A percentile compares a stretch with the other conserved stretches of the same genome.
Evolutionary conservation across 2,329 filamentous ascomycete genomes (phyloP).

Genomic region (Penicillium sclerotiorum): DNA sequence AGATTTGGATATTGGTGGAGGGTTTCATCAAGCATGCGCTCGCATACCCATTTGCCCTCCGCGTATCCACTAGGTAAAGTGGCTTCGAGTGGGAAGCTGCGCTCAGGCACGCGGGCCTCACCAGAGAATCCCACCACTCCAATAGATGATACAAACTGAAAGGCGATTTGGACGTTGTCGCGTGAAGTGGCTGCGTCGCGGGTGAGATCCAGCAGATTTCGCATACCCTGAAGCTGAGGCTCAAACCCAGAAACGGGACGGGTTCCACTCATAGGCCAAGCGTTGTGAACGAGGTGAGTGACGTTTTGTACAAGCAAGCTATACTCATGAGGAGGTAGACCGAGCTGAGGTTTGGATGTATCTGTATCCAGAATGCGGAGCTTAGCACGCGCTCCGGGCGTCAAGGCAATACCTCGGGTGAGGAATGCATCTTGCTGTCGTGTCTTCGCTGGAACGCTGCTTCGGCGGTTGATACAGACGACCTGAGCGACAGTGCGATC

Average conservation of each 20-base stretch:
- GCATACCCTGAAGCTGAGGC: constrained; percentile 15
- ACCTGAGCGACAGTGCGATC: constrained; percentile 26
- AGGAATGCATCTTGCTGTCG: neutral
- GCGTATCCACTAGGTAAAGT: constrained; percentile 53
- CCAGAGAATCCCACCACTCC: constrained; percentile 41
- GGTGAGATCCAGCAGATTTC: constrained; percentile 21
- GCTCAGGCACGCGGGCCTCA: constrained; percentile 47
- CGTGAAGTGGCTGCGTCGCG: constrained; percentile 1
- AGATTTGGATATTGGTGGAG: constrained; percentile 45
- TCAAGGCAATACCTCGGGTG: neutral
- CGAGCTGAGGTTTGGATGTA: constrained; percentile 38
- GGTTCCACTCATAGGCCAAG: constrained; percentile 24
- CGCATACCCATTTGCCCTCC: constrained; percentile 58
- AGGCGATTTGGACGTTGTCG: constrained; percentile 22
- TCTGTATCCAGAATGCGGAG: neutral
- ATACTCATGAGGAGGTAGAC: constrained; percentile 48
- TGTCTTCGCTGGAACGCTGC: neutral
- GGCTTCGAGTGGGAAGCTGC: constrained; percentile 40
- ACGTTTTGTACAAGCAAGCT: constrained; percentile 38
- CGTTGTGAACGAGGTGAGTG: constrained; percentile 50
- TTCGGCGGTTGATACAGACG: neutral
- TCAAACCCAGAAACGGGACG: constrained; percentile 14
- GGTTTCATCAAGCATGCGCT: constrained; percentile 54
- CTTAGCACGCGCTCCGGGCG: neutral
- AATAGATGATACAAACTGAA: constrained; percentile 49